Evolutionary conservation across 495 filamentous ascomycete genomes (phyloP).

Genomic region (Elaphomyces granulatus): DNA sequence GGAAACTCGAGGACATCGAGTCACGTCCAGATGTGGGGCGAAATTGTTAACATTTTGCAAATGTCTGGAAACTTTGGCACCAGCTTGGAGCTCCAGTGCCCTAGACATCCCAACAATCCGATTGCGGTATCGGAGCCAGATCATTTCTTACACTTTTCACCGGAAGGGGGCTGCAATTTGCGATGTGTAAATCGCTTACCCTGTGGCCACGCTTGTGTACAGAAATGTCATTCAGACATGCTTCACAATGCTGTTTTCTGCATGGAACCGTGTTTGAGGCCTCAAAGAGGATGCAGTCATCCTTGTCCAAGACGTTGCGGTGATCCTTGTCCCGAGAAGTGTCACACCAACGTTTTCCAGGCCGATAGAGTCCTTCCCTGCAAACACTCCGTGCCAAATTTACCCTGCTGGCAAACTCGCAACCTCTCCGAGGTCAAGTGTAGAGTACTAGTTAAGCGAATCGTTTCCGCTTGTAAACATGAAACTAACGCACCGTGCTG

Average conservation of each 20-base stretch:
- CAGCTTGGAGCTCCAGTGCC: slow-evolving; percentile 45
- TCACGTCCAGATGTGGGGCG: slow-evolving; percentile 52
- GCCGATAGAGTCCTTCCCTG: slow-evolving; percentile 38
- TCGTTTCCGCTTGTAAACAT: slow-evolving; percentile 42
- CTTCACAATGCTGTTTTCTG: slow-evolving; percentile 52
- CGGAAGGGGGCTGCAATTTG: slow-evolving; percentile 57
- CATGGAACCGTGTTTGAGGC: slow-evolving; percentile 43
- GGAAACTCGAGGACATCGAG: slow-evolving; percentile 49
- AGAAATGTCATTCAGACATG: slow-evolving; percentile 52
- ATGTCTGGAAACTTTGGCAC: slow-evolving; percentile 36
- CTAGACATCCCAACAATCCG: slow-evolving; percentile 46
- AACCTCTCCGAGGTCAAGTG: slow-evolving; percentile 24
- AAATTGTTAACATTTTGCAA: slow-evolving; percentile 44
- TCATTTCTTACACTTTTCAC: slow-evolving; percentile 45
- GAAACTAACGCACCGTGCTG: slow-evolving; percentile 34
- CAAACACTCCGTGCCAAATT: slow-evolving; percentile 34
- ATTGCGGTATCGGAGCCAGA: slow-evolving; percentile 44
- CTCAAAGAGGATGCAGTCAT: slow-evolving; percentile 43
- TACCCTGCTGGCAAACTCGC: slow-evolving; percentile 41
- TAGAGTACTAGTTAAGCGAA: slow-evolving; percentile 23
- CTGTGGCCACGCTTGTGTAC: slow-evolving; percentile 59
- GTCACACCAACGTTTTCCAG: slow-evolving; percentile 22
- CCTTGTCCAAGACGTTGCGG: slow-evolving; percentile 47
- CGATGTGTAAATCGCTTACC: slow-evolving; percentile 43
- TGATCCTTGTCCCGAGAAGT: slow-evolving; percentile 38